Evolutionary conservation across 2,329 filamentous ascomycete species (phyloP), one percentile per base, ranked within the genome.

Genomic region (Aspergillus fijiensis): DNA sequence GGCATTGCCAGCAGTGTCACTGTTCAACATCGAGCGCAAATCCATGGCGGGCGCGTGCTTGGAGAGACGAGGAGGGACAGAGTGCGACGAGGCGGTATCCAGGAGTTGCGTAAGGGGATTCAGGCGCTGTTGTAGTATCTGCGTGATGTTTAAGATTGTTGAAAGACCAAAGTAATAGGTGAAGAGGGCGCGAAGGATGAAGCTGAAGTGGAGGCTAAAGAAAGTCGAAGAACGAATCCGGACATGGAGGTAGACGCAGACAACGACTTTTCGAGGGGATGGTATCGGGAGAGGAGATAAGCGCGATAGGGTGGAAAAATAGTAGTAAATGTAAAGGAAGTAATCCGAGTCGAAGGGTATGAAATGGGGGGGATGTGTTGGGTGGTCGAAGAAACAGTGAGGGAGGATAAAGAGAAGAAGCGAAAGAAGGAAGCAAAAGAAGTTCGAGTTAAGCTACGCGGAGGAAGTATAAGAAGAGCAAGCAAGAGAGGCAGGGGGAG

Each of bases 21-120:
- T 78, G 70, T 82, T 82, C 76, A 83, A 80, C 67, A 83, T 82
- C 58, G 79, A 81, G 71, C 80, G 78, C 70, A 83, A 76, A 73
- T 83, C 81, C 81, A 83, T 83, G 69, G 70, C 64, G 72, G 54
- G 27, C 21, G 50, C 52, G 55, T 47, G 7, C 25, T 19, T 21
- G 29, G 29, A 29, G 16, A 19, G 14, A 35, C 16, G 19, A 33
- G 16, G n/a, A 31, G 49, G 19, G 23, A 35, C 27, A 55, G 27
- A 29, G 27, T 21, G 45, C 48, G 53, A 16, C 16, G 25, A 55
- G 42, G 48, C n/a, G 42, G 42, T 55, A 27, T 23, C n/a, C 35
- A 25, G 42, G 35, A 23, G 12, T 9, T 47, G 29, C 14, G 16
- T 21, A 45, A 16, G 5, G 16, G 39, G 7, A 16, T 7, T n/a